phyloP scores from a whole-genome alignment of 1,284 basidiomycete species.

The Cutaneotrichosporon spelunceum region DNA sequence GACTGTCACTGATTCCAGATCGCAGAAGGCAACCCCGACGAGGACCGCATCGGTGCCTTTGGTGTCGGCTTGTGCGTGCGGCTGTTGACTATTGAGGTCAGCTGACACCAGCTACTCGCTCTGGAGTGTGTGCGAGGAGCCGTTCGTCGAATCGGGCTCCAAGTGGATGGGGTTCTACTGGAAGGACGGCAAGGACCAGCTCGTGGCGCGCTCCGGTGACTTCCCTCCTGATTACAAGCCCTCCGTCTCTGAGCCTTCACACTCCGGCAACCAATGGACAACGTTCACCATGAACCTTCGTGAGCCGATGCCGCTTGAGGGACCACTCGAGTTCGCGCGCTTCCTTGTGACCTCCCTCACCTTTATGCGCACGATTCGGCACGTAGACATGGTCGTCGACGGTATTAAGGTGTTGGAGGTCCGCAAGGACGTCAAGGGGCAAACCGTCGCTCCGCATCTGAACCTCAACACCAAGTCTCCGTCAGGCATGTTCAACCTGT shows the following conservation, averaged over 20 bases:
- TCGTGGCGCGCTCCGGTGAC: conserved; percentile 72
- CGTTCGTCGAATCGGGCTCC: conserved; percentile 83
- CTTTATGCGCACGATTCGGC: conserved; percentile 79
- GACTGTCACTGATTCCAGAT: conserved; percentile 28
- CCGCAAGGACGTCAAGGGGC: conserved; percentile 64
- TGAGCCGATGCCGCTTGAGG: conserved; percentile 76
- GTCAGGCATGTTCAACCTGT: conserved; percentile 65
- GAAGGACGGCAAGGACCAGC: conserved; percentile 84
- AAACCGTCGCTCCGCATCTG: conserved; percentile 59
- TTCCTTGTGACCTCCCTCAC: conserved; percentile 92
- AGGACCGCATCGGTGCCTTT: conserved; percentile 54
- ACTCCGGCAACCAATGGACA: conserved; percentile 65
- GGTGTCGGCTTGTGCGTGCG: conserved; percentile 13
- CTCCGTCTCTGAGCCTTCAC: conserved; percentile 31
- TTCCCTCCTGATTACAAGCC: conserved; percentile 55
- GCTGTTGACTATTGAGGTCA: background rate
- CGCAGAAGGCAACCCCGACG: conserved; percentile 57
- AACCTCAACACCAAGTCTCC: conserved; percentile 53
- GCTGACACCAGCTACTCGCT: conserved; percentile 50
- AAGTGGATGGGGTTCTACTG: conserved; percentile 97
- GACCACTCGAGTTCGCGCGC: conserved; percentile 75
- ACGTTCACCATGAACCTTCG: conserved; percentile 86
- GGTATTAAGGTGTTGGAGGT: conserved; percentile 71
- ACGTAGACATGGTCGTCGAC: conserved; percentile 76
- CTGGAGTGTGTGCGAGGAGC: conserved; percentile 66